Percentiles rank a stretch among this genome's conserved stretches.
phyloP scores from a whole-genome alignment of 1,284 basidiomycete species.

The Puccinia triticina region DNA sequence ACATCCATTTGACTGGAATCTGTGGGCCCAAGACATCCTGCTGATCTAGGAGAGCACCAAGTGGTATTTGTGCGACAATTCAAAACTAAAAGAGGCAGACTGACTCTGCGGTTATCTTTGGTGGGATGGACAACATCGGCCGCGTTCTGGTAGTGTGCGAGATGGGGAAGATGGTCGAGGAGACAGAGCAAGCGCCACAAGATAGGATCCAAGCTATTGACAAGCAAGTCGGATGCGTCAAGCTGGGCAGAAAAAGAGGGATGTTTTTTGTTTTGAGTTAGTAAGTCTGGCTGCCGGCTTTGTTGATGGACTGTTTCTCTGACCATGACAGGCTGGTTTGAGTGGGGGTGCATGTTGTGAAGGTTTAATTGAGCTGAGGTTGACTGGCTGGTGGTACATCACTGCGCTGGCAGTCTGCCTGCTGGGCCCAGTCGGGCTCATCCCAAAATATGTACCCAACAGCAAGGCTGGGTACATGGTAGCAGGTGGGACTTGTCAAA shows the following conservation, averaged over 20 bases:
- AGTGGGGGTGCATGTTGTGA: neutral
- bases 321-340: conserved; percentile 2
- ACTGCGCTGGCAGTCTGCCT: no score
- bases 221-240: conserved; percentile 29
- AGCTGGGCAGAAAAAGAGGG: neutral
- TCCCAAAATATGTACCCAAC: no score
- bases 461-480: no score
- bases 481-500: no score
- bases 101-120: neutral
- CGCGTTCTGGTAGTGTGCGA: neutral
- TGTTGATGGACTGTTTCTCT: neutral
- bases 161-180: conserved; percentile 30
- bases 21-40: neutral
- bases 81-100: conserved; percentile 2
- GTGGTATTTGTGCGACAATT: conserved; percentile 15
- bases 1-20: neutral
- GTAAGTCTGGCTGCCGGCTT: neutral
- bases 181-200: conserved; percentile 15
- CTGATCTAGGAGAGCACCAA: neutral
- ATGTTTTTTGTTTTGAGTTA: neutral
- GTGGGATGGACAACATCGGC: conserved; percentile 30
- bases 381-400: neutral
- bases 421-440: no score
- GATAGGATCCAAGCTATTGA: conserved; percentile 24
- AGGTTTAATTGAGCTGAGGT: conserved; percentile 27